Percentiles rank a stretch among this genome's conserved stretches.
These are phyloP conservation scores for Pseudogymnoascus sp. DNA, from an alignment of 2,329 filamentous ascomycete genomes.

Conservation along the genomic window DNA sequence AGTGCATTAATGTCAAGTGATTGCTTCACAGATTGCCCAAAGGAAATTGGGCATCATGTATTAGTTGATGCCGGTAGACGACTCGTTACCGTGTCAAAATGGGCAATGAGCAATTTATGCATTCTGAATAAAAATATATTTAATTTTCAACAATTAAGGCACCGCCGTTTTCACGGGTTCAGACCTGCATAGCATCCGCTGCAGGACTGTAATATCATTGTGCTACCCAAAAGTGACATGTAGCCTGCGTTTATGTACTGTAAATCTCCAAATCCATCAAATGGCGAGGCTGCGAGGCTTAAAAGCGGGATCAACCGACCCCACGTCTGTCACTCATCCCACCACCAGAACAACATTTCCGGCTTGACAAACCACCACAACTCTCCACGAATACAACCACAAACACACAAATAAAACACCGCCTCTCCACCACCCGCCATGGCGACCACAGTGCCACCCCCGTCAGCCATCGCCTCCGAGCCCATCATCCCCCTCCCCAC, in stretches of 20 bases:
- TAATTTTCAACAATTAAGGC: neutral
- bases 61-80: neutral
- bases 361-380: neutral
- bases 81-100: neutral
- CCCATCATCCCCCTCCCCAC: slow-evolving; percentile 46
- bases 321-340: slow-evolving; percentile 8
- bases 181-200: neutral
- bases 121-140: neutral
- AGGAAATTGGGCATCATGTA: neutral
- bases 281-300: slow-evolving; percentile 6
- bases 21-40: slow-evolving; percentile 3
- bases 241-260: neutral
- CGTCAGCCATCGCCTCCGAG: slow-evolving; percentile 11
- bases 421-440: slow-evolving; percentile 7
- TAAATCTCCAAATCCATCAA: neutral
- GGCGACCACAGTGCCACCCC: neutral
- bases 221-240: slow-evolving; percentile 1
- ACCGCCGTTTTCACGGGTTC: neutral
- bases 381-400: slow-evolving; percentile 4
- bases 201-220: neutral
- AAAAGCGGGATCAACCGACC: slow-evolving; percentile 11
- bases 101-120: neutral
- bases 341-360: neutral
- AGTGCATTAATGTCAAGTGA: neutral
- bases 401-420: slow-evolving; percentile 10